Conservation (phyloP, 2,329 filamentous ascomycete species). For the Curvularia spicifera region DNA sequence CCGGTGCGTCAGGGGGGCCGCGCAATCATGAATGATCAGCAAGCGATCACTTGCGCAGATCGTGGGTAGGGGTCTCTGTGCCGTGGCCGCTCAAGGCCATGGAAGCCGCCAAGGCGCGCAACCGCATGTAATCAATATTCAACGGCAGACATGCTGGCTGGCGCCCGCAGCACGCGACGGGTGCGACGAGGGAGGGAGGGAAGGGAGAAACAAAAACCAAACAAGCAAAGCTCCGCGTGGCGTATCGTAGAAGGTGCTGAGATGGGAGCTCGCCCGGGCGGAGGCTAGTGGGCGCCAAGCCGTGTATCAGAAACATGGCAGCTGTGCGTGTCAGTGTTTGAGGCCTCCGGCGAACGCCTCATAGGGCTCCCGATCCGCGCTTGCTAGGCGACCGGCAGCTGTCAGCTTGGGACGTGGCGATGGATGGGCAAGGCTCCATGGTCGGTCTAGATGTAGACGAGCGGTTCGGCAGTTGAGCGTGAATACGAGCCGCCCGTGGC, state of each 20-base stretch:
- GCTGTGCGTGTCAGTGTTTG: constrained; percentile 14
- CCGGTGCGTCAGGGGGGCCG: constrained; percentile 32
- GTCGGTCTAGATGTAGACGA: constrained; percentile 23
- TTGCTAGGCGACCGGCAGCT: constrained; percentile 21
- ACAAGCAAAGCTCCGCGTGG: constrained; percentile 1
- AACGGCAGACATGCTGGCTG: constrained; percentile 11
- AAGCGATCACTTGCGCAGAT: constrained; percentile 29
- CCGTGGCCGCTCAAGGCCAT: background rate
- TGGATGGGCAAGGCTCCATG: background rate
- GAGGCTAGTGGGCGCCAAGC: constrained; percentile 18
- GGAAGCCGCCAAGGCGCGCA: constrained; percentile 18
- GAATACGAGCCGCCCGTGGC: constrained; percentile 15
- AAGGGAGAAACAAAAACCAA: constrained; percentile 3
- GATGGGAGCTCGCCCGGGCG: constrained; percentile 25
- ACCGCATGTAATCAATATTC: constrained; percentile 32
- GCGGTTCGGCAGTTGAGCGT: constrained; percentile 32
- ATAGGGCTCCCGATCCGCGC: constrained; percentile 27
- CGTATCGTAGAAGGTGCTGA: constrained; percentile 5
- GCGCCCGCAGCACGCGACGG: constrained; percentile 18
- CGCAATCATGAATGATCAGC: constrained; percentile 32
- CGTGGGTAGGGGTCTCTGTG: constrained; percentile 4
- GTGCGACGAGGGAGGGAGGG: constrained; percentile 23
- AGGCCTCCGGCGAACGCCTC: constrained; percentile 26
- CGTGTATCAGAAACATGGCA: constrained; percentile 21
- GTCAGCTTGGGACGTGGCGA: constrained; percentile 23